A percentile compares a stretch with the other conserved stretches of the same genome.
These are phyloP conservation scores for Aspergillus funiculosus DNA, from an alignment of 495 filamentous ascomycete genomes.

Conservation along the genomic window DNA sequence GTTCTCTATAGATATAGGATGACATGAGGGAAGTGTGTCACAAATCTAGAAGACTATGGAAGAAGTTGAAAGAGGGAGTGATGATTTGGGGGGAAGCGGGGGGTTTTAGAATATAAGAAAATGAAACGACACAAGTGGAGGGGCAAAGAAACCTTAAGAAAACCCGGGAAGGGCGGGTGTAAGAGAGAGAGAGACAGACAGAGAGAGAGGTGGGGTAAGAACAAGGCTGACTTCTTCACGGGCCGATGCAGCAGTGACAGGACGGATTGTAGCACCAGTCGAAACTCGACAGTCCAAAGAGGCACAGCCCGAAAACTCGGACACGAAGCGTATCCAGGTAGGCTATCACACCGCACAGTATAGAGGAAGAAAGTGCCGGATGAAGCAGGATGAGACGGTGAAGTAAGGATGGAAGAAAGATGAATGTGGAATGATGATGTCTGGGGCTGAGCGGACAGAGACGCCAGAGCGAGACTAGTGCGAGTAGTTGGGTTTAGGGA, in stretches of 20 bases:
- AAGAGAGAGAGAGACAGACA: background rate
- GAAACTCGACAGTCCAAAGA: background rate
- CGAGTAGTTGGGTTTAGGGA: background rate
- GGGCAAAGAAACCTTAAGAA: background rate
- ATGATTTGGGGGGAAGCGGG: slow-evolving; percentile 1
- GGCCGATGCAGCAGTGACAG: background rate
- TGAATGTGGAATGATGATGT: background rate
- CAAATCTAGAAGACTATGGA: no score
- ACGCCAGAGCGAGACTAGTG: slow-evolving; percentile 6
- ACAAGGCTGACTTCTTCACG: slow-evolving; percentile 6
- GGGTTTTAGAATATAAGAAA: background rate
- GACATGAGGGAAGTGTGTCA: slow-evolving; percentile 32
- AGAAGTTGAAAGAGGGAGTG: background rate
- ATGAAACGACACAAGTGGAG: background rate
- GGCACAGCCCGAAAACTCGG: background rate
- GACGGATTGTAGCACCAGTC: background rate
- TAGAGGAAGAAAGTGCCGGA: no score
- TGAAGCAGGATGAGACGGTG: slow-evolving; percentile 6
- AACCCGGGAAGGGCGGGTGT: background rate
- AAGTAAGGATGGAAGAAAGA: slow-evolving; percentile 9
- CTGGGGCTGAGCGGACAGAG: slow-evolving; percentile 2
- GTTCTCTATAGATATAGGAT: slow-evolving; percentile 43
- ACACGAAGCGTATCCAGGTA: no score
- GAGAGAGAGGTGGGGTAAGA: slow-evolving; percentile 4
- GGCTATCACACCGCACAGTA: no score